These are phyloP conservation scores for Fagus crenata DNA, from an alignment of 306 rosid genomes.

Conservation along the genomic window DNA sequence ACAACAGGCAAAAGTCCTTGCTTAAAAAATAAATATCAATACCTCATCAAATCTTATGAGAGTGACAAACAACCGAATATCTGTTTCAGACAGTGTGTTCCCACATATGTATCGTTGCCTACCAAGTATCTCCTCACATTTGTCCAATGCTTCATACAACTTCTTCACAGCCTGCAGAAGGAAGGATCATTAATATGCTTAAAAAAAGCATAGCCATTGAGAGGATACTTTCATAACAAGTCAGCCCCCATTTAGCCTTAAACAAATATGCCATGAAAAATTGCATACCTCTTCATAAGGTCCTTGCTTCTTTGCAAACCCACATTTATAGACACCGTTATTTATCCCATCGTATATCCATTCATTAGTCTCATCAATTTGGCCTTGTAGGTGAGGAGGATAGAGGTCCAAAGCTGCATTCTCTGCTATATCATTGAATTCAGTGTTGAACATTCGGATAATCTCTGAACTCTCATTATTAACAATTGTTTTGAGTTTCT, in stretches of 20 bases:
- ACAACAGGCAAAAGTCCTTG: conserved; percentile 2
- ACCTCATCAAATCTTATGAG: conserved; percentile 98
- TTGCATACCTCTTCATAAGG: conserved; percentile 67
- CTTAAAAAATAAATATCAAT: conserved; percentile 10
- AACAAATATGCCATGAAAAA: background rate
- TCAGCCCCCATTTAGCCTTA: background rate
- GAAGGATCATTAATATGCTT: conserved; percentile 26
- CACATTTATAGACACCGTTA: conserved; percentile 91
- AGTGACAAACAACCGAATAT: conserved; percentile 87
- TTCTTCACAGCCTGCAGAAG: conserved; percentile 64
- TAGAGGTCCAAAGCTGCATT: conserved; percentile 72
- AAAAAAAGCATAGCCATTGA: conserved; percentile 2
- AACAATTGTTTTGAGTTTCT: conserved; percentile 83
- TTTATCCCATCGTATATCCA: conserved; percentile 71
- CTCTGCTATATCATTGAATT: conserved; percentile 72
- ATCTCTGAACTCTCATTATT: conserved; percentile 91
- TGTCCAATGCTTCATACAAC: conserved; percentile 76
- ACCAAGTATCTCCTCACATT: conserved; percentile 72
- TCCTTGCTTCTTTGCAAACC: conserved; percentile 80
- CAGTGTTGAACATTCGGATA: conserved; percentile 86
- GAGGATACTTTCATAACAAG: conserved; percentile 7
- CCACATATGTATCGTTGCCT: conserved; percentile 88
- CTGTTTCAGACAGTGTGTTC: conserved; percentile 75
- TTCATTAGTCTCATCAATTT: conserved; percentile 65
- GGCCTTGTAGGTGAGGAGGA: conserved; percentile 65